Evolutionary conservation across 208 protist genomes (phyloP), one percentile per base, ranked within the genome.

Genomic region (Wallacemonas sp.): DNA sequence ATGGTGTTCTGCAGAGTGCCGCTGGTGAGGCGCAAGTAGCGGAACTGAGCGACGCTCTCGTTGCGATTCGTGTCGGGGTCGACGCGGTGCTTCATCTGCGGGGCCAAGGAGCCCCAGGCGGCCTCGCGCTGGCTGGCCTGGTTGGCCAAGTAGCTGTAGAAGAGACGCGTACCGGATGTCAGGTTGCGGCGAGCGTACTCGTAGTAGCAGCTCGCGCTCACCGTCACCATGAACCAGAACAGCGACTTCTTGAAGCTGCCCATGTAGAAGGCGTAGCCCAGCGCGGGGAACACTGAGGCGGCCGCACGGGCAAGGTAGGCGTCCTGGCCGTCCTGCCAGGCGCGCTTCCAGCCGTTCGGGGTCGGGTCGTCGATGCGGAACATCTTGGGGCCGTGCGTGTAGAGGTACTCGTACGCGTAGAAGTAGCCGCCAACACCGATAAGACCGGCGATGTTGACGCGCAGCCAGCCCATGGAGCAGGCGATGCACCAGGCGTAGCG

Each of bases 341-440:
- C 83, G 14, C 77, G 73, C 66, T 84, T 80, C 82, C 84, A 95
- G 3, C 76, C 86, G 63, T 89, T 91, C 0, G 76, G 86, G 0
- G 70, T 75, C 11, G 89, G 86, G 45, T 95, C 86, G 26, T 72
- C 70, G 33, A 95, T 95, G 48, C 77, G 77, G 46, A 95, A 91
- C 3, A 63, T 48, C 69, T 62, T 66, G 16, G 89, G 89, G 39
- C 82, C 89, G 67, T 92, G 74, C 20, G 89, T 95, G 74, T 95
- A 95, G 44, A 95, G 81, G 64, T 84, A 95, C 77, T 95, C 89
- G 74, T 92, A 95, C n/a, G 78, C 54, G 71, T 91, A 92, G 72
- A 91, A 95, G 71, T 95, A 92, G 2, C 89, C 89, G 11, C 75
- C 84, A 11, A 74, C 81, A 1, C 84, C 89, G 29, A 95, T 81